Base-by-base conservation (phyloP, 2,329 filamentous ascomycete species). In the Colletotrichum filicis region DNA sequence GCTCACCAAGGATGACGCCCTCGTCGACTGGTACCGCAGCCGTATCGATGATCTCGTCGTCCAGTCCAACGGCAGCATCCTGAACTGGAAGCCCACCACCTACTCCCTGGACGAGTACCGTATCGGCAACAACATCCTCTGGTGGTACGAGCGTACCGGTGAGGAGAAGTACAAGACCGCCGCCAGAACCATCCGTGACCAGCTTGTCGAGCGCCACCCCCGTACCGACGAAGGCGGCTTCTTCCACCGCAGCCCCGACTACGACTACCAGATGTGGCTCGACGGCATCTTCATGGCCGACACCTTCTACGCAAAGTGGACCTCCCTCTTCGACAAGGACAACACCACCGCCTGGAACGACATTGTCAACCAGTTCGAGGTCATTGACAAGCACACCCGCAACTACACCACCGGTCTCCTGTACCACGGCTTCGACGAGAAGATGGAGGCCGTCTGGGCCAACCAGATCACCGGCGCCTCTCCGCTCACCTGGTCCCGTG, bases 221-320 rank as follows among this genome's bases (percentile, higher is more conserved):
- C 83, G 88, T 14, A 90, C 86, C 0, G 77, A 84, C 0, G 78
- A 82, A 1, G 88, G 88, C n/a, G 88, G 88, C 2, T 89, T 90
- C 81, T 90, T 87, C 87, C 88, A 90, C 76, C 76, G 80, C 3
- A 42, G 37, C 60, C 80, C 85, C 37, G 79, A 81, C 5, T 89
- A 88, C 74, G 83, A 81, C 16, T 83, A 88, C 75, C 86, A 90
- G 76, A 89, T 89, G 88, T 90, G 88, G 88, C 83, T 90, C 0
- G 87, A 89, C 75, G 89, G 89, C 2, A 86, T 87, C 42, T 88
- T 83, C 79, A 88, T 88, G 86, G 84, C 85, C 4, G 83, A 85
- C 59, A 80, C 80, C 6, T 86, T 86, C 78, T 86, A 85, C 69
- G 83, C 84, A 3, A 77, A 78, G 63, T 87, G 82, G 77, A 84